These are phyloP conservation scores for Stentor roeselii DNA, from an alignment of 73 alveolate genomes.

Conservation along the genomic window DNA sequence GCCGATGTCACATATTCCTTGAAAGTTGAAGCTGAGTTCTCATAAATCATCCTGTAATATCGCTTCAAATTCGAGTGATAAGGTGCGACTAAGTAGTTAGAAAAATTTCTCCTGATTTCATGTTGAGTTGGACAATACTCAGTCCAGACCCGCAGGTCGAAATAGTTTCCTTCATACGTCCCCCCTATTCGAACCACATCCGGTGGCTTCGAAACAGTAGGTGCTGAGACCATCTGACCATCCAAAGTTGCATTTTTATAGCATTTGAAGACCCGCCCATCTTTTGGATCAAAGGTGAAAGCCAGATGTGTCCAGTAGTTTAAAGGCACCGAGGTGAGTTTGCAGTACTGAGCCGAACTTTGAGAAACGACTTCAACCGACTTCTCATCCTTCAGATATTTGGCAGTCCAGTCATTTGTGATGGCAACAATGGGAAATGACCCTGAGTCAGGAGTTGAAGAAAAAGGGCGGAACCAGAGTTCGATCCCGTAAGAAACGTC, in stretches of 20 bases:
- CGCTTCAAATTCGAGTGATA: background rate
- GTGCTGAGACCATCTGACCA: background rate
- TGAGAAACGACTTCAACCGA: background rate
- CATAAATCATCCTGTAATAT: background rate
- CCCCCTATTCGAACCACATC: background rate
- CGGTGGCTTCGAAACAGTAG: background rate
- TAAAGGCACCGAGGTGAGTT: background rate
- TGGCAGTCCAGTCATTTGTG: background rate
- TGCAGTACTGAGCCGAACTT: background rate
- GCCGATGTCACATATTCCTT: background rate
- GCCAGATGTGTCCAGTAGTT: background rate
- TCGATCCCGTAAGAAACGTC: background rate
- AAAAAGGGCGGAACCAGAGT: background rate
- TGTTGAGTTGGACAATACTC: background rate
- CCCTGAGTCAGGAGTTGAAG: background rate
- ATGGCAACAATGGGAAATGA: background rate
- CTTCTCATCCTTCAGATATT: background rate
- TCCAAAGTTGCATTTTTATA: background rate
- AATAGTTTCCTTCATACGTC: background rate
- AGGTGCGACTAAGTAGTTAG: background rate
- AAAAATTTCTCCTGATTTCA: background rate
- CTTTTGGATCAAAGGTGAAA: background rate
- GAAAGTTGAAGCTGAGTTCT: background rate
- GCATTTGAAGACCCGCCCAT: background rate
- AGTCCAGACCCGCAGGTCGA: conserved; percentile 9